These are phyloP conservation scores for Tuber indicum DNA, from an alignment of 495 filamentous ascomycete genomes.

Conservation along the genomic window DNA sequence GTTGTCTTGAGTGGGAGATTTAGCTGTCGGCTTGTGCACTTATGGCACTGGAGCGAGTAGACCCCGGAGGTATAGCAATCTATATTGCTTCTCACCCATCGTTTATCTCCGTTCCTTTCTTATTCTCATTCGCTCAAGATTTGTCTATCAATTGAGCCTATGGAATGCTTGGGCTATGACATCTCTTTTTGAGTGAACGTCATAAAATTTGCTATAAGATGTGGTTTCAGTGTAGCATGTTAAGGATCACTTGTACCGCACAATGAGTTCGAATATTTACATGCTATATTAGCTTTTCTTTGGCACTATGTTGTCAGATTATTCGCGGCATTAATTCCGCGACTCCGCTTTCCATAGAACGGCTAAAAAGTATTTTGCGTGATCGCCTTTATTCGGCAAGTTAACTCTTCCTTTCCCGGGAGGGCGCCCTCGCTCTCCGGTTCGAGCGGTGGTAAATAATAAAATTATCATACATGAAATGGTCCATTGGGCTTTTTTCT, in stretches of 20 bases:
- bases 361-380: background rate
- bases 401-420: background rate
- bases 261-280: background rate
- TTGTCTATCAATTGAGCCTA: background rate
- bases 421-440: background rate
- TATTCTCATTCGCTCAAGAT: conserved; percentile 13
- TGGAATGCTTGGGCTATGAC: background rate
- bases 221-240: background rate
- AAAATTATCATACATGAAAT: background rate
- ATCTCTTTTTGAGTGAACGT: background rate
- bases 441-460: background rate
- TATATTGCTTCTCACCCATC: background rate
- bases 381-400: too few relatives aligned
- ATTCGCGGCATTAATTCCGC: background rate
- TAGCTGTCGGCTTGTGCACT: background rate
- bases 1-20: background rate
- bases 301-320: background rate
- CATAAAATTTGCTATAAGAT: background rate
- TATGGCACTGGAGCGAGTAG: background rate
- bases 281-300: background rate
- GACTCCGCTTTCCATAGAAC: background rate
- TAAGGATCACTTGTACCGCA: background rate
- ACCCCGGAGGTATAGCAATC: background rate
- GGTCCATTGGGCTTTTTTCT: background rate
- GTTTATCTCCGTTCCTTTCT: conserved; percentile 8